Base-by-base conservation (phyloP, 495 filamentous ascomycete genomes). In the Lasiosphaeria hispida region DNA sequence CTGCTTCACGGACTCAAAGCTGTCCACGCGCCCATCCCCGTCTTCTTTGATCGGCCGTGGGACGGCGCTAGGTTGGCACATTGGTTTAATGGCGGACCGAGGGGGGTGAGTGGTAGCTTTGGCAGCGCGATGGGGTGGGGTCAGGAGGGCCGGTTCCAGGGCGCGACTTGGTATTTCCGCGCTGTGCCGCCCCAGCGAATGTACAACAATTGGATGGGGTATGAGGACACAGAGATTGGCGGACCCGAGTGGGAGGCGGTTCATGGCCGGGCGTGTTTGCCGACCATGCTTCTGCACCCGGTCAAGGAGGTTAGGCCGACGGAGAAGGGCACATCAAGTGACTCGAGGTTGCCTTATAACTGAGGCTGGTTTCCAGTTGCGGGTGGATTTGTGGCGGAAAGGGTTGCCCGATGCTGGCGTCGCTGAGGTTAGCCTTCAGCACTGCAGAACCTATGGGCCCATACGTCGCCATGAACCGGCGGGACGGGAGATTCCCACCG, bases 1-100 rank as follows among this genome's bases (percentile, higher is more conserved):
- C 71, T 91, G 7, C 78, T 86, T 19, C 87, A 91, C 65, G 88
- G 88, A 2, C 74, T 91, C 48, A 91, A 92, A 67, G 79, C 84
- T 1, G 84, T 88, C 7, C 84, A 80, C 48, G 82, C 80, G 10
- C 86, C 86, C 4, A 84, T 90, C 63, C 87, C 88, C 0, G 84
- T 90, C 45, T 91, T 82, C 67, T 80, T 85, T 15, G 86, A 89
- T 55, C 73, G 79, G 30, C 71, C 74, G 9, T 90, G 85, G 82
- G 71, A 72, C 19, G 76, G 80, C 1, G 65, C 72, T 14, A 80
- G 80, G 57, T 65, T 87, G 39, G 78, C 83, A 9, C 75, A 69
- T 48, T 82, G 80, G 63, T 87, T 88, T 71, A 90, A 91, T 56
- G 76, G 83, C 0, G 77, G 79, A 4, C 74, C 70, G 11, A 74